Conservation (phyloP, 2,329 filamentous ascomycete species). For the Ascochyta clinopodiicola region DNA sequence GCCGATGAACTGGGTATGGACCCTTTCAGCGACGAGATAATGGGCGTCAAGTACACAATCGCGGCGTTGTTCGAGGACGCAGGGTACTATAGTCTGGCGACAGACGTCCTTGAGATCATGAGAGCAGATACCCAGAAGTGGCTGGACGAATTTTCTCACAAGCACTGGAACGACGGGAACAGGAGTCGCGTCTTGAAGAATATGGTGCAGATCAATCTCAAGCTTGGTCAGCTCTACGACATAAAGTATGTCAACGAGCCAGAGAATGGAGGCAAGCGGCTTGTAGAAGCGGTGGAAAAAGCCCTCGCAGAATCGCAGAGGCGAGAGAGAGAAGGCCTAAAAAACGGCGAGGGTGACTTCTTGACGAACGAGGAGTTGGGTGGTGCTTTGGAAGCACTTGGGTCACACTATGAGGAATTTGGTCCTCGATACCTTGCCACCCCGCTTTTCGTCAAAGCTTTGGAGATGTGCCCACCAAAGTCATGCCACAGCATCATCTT, state of each 20-base stretch:
- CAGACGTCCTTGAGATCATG: constrained; percentile 80
- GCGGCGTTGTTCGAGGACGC: constrained; percentile 81
- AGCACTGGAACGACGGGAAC: constrained; percentile 51
- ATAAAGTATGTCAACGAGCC: constrained; percentile 76
- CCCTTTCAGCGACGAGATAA: constrained; percentile 86
- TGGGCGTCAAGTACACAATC: constrained; percentile 86
- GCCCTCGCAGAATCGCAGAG: constrained; percentile 75
- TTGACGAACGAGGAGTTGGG: constrained; percentile 74
- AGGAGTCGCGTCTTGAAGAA: constrained; percentile 74
- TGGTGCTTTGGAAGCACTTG: constrained; percentile 78
- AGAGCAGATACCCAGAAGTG: constrained; percentile 68
- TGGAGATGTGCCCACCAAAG: constrained; percentile 68
- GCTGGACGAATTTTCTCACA: constrained; percentile 54
- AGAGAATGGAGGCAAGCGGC: constrained; percentile 74
- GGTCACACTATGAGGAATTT: constrained; percentile 74
- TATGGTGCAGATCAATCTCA: constrained; percentile 77
- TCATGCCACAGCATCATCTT: constrained; percentile 81
- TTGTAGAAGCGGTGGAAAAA: constrained; percentile 84
- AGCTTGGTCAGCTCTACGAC: constrained; percentile 83
- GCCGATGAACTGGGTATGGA: constrained; percentile 80
- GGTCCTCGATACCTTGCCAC: constrained; percentile 81
- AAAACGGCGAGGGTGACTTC: constrained; percentile 74
- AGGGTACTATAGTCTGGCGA: constrained; percentile 71
- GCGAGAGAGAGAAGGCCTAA: constrained; percentile 70
- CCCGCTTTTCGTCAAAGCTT: constrained; percentile 84